Evolutionary conservation across 495 filamentous ascomycete species (phyloP), one percentile per base, ranked within the genome.

Genomic region (Penicillium waksmanii): DNA sequence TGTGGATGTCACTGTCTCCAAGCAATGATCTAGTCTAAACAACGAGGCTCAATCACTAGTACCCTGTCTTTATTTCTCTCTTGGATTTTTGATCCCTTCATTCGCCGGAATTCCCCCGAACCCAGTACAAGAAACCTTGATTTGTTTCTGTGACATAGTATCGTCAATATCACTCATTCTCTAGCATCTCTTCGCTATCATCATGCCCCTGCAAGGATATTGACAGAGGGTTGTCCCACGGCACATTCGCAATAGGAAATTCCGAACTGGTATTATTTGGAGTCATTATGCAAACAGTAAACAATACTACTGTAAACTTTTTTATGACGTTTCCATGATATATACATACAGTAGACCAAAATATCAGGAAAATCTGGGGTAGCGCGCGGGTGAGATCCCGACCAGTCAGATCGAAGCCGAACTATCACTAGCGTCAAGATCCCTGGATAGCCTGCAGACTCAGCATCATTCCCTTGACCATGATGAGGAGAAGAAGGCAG

Each of bases 321-420:
- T 25, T 10, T 25, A 25, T 25, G 46, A 48, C 46, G 46, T 48
- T 48, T 31, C 27, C 2, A 48, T 13, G 42, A 8, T 12, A 44
- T 12, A 7, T 21, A 44, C 23, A 23, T 23, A 23, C 23, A 23
- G 23, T 17, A 44, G 17, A 17, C 42, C 36, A 10, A 19, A 18
- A 44, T 19, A 19, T 18, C 46, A 48, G 51, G 46, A 51, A 21
- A 44, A 57, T 52, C 52, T 19, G 40, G 49, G 51, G 49, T 21
- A 42, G 19, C 23, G 48, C 33, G 35, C 57, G 63, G 63, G 25
- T 66, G 59, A 53, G 36, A 63, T 63, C 12, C 56, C 63, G 62
- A 44, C 60, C 63, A 63, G 51, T 66, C 52, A 44, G 36, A 54
- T 43, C 15, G 6, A 35, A 23, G 42, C 17, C 21, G 11, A 10